Conservation (phyloP, 2,329 filamentous ascomycete genomes). For the Teratosphaeria gauchensis region DNA sequence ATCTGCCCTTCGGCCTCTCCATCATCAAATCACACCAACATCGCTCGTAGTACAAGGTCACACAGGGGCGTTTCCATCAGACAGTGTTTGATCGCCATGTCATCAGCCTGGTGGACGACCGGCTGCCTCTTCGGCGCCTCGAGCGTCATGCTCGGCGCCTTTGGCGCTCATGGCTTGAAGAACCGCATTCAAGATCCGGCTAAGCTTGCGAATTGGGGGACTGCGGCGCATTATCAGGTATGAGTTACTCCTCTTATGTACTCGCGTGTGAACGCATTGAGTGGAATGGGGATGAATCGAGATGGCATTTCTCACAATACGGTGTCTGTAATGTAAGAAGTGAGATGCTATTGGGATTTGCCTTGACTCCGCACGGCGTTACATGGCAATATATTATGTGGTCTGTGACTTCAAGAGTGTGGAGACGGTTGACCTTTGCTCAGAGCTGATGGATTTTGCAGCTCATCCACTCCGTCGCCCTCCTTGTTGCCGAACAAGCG, state of each 20-base stretch:
- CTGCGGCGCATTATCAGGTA: conserved; percentile 60
- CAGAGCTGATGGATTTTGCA: too few relatives aligned
- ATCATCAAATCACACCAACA: background rate
- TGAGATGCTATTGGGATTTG: too few relatives aligned
- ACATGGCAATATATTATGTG: too few relatives aligned
- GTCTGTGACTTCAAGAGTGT: too few relatives aligned
- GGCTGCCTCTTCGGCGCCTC: conserved; percentile 54
- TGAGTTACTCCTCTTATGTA: too few relatives aligned
- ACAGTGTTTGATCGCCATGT: background rate
- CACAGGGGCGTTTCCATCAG: background rate
- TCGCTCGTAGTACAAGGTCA: background rate
- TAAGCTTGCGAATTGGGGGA: conserved; percentile 51
- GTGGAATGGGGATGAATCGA: too few relatives aligned
- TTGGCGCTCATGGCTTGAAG: conserved; percentile 60
- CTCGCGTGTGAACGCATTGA: too few relatives aligned
- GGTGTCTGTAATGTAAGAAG: too few relatives aligned
- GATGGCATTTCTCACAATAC: too few relatives aligned
- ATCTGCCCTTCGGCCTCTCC: background rate
- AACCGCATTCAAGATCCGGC: conserved; percentile 49
- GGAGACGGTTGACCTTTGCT: too few relatives aligned
- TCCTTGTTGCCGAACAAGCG: conserved; percentile 46
- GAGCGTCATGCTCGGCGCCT: conserved; percentile 54
- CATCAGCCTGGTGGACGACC: conserved; percentile 40
- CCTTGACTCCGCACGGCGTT: too few relatives aligned
- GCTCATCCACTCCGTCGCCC: conserved; percentile 52